phyloP scores from a whole-genome alignment of 2,329 filamentous ascomycete species.

The Paraphoma sp. region DNA sequence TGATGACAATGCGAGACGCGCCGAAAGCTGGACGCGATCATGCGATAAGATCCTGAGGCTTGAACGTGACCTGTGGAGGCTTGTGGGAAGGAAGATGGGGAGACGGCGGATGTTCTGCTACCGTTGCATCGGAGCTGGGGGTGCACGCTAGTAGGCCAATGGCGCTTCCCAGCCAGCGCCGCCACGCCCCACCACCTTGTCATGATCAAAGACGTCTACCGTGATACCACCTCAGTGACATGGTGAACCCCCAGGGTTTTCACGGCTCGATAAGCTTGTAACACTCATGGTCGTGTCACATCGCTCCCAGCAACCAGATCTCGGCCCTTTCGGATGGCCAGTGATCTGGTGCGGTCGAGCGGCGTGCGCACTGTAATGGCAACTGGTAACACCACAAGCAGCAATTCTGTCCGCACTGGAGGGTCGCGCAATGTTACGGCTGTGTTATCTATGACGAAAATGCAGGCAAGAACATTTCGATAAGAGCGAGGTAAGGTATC shows the following conservation, averaged over 20 bases:
- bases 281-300: conserved; percentile 35
- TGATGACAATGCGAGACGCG: conserved; percentile 59
- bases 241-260: conserved; percentile 13
- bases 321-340: conserved; percentile 12
- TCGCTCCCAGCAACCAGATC: conserved; percentile 12
- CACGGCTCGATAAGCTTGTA: conserved; percentile 11
- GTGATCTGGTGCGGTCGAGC: conserved; percentile 16
- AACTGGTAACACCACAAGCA: conserved; percentile 8
- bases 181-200: conserved; percentile 18
- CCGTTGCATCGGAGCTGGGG: conserved; percentile 40
- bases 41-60: conserved; percentile 34
- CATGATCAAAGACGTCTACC: conserved; percentile 29
- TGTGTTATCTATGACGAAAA: not conserved
- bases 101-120: conserved; percentile 33
- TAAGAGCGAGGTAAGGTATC: conserved; percentile 29
- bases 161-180: not conserved
- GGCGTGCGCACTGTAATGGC: conserved; percentile 25
- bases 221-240: conserved; percentile 41
- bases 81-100: conserved; percentile 42
- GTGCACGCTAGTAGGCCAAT: conserved; percentile 20
- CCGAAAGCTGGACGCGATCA: conserved; percentile 28
- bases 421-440: conserved; percentile 18
- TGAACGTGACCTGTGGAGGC: conserved; percentile 42
- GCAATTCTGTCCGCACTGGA: conserved; percentile 23
- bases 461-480: conserved; percentile 13